Evolutionary conservation across 306 rosid genomes (phyloP).

Genomic region (Inga oerstediana): DNA sequence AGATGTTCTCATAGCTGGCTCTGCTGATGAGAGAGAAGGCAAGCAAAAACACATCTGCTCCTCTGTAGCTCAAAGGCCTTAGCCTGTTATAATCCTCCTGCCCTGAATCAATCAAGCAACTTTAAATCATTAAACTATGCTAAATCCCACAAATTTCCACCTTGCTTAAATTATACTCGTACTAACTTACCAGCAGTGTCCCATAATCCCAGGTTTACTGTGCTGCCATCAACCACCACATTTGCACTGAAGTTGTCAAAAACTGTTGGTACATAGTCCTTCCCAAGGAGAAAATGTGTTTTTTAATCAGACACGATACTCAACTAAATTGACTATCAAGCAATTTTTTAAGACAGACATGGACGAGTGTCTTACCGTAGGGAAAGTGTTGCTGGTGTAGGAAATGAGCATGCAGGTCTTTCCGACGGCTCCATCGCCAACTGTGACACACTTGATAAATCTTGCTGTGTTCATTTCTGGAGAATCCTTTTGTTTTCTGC

Average conservation of each 20-base stretch:
- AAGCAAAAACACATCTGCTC: conserved; percentile 90
- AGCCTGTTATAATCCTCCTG: conserved; percentile 95
- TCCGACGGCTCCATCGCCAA: conserved; percentile 96
- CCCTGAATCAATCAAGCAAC: conserved; percentile 50
- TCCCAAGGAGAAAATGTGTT: not conserved
- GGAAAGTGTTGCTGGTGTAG: conserved; percentile 89
- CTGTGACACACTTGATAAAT: conserved; percentile 92
- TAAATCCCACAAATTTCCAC: not conserved
- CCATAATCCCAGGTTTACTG: conserved; percentile 90
- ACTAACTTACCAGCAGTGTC: conserved; percentile 84
- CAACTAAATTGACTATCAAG: not conserved
- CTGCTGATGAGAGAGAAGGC: conserved; percentile 93
- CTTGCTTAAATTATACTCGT: not conserved
- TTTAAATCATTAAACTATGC: conserved; percentile 5
- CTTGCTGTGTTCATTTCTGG: conserved; percentile 81
- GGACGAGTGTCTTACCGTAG: conserved; percentile 51
- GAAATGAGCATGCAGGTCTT: conserved; percentile 94
- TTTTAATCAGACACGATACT: conserved; percentile 1
- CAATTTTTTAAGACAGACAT: not conserved
- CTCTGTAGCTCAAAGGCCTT: conserved; percentile 95
- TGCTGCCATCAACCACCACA: conserved; percentile 96
- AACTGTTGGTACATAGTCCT: conserved; percentile 96
- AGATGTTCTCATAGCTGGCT: conserved; percentile 92
- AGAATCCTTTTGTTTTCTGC: conserved; percentile 13
- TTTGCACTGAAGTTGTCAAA: conserved; percentile 96